Percentiles rank a stretch among this genome's conserved stretches.
phyloP scores from a whole-genome alignment of 225 moss, liverwort and hornwort genomes.

The Neckera pumila region DNA sequence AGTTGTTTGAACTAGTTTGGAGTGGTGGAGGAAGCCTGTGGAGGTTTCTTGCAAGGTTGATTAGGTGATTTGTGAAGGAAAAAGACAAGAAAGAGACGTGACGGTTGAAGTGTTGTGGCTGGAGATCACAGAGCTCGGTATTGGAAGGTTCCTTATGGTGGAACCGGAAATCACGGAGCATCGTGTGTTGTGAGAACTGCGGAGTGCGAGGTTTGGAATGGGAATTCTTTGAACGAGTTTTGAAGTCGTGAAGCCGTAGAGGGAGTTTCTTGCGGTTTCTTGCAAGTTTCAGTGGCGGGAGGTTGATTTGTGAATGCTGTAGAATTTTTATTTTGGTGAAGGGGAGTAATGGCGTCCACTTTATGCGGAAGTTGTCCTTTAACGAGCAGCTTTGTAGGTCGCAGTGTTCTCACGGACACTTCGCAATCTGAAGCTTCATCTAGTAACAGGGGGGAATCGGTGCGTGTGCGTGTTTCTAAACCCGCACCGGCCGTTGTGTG shows the following conservation, averaged over 20 bases:
- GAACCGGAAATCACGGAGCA: neutral
- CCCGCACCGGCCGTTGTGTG: neutral
- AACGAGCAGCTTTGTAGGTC: conserved; percentile 29
- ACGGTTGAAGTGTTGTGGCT: neutral
- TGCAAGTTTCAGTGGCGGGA: neutral
- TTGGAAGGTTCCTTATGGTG: too few relatives aligned
- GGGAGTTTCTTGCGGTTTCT: neutral
- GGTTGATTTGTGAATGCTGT: neutral
- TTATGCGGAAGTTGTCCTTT: conserved; percentile 9
- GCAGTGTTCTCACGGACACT: conserved; percentile 18
- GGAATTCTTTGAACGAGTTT: neutral
- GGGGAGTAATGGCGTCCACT: conserved; percentile 12
- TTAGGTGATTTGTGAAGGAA: neutral
- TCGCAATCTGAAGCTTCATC: conserved; percentile 35
- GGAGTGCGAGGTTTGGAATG: neutral
- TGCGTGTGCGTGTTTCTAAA: conserved; percentile 1
- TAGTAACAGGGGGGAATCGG: conserved; percentile 27
- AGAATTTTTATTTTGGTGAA: neutral
- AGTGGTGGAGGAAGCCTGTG: neutral
- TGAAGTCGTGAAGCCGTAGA: neutral
- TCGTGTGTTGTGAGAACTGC: neutral
- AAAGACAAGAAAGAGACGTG: neutral
- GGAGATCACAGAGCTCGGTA: neutral
- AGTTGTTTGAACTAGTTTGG: neutral
- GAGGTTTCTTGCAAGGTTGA: neutral